phyloP scores from a whole-genome alignment of 495 filamentous ascomycete genomes.

The Aspergillus funiculosus region DNA sequence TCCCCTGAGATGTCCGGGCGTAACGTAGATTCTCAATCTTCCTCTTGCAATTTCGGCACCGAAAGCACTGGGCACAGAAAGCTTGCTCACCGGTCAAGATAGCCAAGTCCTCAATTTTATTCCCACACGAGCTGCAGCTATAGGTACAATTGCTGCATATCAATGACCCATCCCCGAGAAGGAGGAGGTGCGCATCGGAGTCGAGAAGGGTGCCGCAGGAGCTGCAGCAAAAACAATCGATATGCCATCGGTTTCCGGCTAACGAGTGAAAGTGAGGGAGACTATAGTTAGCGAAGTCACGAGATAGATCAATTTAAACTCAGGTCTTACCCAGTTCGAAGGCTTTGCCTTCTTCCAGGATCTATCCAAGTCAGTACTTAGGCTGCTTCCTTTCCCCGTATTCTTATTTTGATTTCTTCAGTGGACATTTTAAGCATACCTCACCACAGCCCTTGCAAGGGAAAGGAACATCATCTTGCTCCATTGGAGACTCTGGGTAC shows the following conservation, averaged over 20 bases:
- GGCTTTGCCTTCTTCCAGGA: slow-evolving; percentile 95
- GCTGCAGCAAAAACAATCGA: slow-evolving; percentile 98
- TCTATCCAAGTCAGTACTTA: slow-evolving; percentile 44
- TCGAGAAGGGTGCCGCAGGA: slow-evolving; percentile 93
- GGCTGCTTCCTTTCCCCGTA: slow-evolving; percentile 15
- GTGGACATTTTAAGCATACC: slow-evolving; percentile 47
- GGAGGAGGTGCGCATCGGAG: slow-evolving; percentile 94
- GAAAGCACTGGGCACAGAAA: slow-evolving; percentile 97
- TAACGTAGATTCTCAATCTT: slow-evolving; percentile 99
- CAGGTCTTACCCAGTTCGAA: slow-evolving; percentile 84
- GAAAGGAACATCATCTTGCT: slow-evolving; percentile 79
- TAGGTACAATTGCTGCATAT: slow-evolving; percentile 99
- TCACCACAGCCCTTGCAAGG: slow-evolving; percentile 98
- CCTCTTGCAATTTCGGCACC: slow-evolving; percentile 94
- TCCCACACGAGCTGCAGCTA: slow-evolving; percentile 92
- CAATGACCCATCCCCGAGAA: slow-evolving; percentile 94
- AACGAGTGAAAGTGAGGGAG: slow-evolving; percentile 19
- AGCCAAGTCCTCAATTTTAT: slow-evolving; percentile 98
- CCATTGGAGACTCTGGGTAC: slow-evolving; percentile 76
- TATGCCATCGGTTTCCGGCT: slow-evolving; percentile 99
- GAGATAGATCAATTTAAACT: slow-evolving; percentile 2
- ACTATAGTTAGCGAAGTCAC: slow-evolving; percentile 3
- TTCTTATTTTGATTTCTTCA: too few species aligned
- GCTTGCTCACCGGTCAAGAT: slow-evolving; percentile 98
- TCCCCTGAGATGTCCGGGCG: slow-evolving; percentile 94